Evolutionary conservation across 2,329 filamentous ascomycete genomes (phyloP), one percentile per base, ranked within the genome.

Genomic region (Myriosclerotinia duriaeana): DNA sequence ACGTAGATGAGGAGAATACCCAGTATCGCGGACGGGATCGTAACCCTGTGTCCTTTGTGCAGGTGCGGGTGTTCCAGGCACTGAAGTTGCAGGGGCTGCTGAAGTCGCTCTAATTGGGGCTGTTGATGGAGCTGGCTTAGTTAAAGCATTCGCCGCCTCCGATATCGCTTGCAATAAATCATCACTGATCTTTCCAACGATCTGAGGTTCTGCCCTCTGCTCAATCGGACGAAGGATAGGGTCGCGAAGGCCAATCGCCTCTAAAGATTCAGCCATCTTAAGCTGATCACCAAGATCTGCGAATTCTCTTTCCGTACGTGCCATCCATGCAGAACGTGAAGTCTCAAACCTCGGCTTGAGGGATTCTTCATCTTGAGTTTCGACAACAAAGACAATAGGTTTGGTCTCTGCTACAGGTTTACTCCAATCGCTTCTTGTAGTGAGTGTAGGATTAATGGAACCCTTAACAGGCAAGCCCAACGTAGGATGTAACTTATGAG

Each of bases 401-500:
- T 53, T 66, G 12, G 40, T 66, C 65, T 63, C 65, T 22, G 65
- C 36, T 7, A 66, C 38, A 20, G 65, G 65, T 30, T 66, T 63
- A 22, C 55, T 66, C 65, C 65, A 66, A 53, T 66, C 65, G 26
- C 36, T 66, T 17, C 52, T 50, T n/a, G n/a, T 40, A 26, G 53
- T 63, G 9, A 60, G 58, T 30, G 65, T 62, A 34, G 72, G 72
- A 53, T 75, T 75, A 12, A 66, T 53, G 7, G 70, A 72, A 5
- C 66, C 68, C 38, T 64, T 64, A 14, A 74, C 67, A 40, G 71
- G 69, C 56, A 74, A 66, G 38, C 74, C 74, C 50, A 70, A 68
- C 44, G 59, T 69, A 7, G 74, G 73, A 65, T 75, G 74, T 5
- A 75, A 38, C 8, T 67, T 69, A 53, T 71, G 67, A 17, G 59